Evolutionary conservation across 257 asterid species (phyloP).

Genomic region (Solanum virginianum): DNA sequence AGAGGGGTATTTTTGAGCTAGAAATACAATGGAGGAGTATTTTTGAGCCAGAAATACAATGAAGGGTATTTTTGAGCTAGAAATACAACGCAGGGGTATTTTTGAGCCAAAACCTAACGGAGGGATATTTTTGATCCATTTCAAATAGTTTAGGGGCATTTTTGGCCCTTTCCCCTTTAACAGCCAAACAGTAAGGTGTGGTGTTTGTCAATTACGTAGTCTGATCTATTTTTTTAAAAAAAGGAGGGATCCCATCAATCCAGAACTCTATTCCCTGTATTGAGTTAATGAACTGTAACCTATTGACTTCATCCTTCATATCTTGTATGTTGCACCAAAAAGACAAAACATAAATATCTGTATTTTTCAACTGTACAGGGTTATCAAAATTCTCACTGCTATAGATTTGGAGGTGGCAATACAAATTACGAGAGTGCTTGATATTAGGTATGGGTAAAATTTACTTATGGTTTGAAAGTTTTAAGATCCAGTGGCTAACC

Average conservation of each 20-base stretch:
- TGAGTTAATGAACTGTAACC: background rate
- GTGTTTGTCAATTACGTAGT: background rate
- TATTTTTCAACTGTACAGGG: background rate
- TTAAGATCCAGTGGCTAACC: background rate
- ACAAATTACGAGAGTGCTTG: background rate
- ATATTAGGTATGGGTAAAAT: background rate
- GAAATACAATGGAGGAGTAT: no score
- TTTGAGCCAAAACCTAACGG: no score
- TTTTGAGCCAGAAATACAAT: no score
- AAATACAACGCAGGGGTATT: no score
- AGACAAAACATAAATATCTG: background rate
- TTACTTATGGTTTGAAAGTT: background rate
- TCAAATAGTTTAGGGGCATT: no score
- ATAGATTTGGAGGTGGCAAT: background rate
- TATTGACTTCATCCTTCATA: background rate
- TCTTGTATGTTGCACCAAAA: background rate
- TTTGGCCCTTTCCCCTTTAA: background rate
- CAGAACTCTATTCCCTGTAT: background rate
- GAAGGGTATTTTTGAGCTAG: no score
- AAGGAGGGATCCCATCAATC: background rate
- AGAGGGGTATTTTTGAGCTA: no score
- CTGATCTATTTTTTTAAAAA: background rate
- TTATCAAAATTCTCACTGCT: background rate
- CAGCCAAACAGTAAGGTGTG: background rate
- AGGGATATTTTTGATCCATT: no score